Evolutionary conservation across 805 yeast species (phyloP), one percentile per base, ranked within the genome.

Genomic region (Yarrowia sp.): DNA sequence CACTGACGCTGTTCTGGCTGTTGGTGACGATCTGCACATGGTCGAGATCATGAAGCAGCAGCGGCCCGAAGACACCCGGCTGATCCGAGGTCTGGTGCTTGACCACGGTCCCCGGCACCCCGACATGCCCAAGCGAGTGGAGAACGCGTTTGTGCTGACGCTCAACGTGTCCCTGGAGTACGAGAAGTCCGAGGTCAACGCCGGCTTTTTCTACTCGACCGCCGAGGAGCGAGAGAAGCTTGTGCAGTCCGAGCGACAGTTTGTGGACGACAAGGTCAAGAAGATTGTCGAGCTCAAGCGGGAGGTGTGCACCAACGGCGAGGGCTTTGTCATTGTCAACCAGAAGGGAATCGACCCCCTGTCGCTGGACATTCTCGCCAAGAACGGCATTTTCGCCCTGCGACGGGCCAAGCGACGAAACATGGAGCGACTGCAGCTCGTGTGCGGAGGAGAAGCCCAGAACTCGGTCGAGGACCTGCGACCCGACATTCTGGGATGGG

Each of bases 61-160:
- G 72, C 84, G 89, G 44, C 91, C 95, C 40, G 85, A 87, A 70
- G 95, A 93, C 68, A 93, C 98, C 19, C 83, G 84, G 74, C 86
- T 95, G 69, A 83, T 95, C 71, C 87, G 85, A 73, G 99, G 99
- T 55, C 84, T 95, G 72, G 99, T 95, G 43, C 83, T 95, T 71
- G 99, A 95, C 78, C 99, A 95, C 77, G 99, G 99, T 72, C 98
- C 97, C 17, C 87, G 99, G 77, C 99, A 95, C 82, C 99, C 99
- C 55, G 99, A 95, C 79, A 95, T 95, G 99, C 99, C 99, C 69
- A 90, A 87, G 72, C 80, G 87, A 67, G 88, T 95, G 19, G 85
- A 86, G 71, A 91, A 95, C 77, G 97, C 97, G 1, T 82, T 86
- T 74, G 87, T 95, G 40, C 83, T 95, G 76, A 95, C 91, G 66